Percentiles rank a stretch among this genome's conserved stretches.
These are phyloP conservation scores for Arthrobotrys conoides DNA, from an alignment of 2,329 filamentous ascomycete genomes.

Conservation along the genomic window DNA sequence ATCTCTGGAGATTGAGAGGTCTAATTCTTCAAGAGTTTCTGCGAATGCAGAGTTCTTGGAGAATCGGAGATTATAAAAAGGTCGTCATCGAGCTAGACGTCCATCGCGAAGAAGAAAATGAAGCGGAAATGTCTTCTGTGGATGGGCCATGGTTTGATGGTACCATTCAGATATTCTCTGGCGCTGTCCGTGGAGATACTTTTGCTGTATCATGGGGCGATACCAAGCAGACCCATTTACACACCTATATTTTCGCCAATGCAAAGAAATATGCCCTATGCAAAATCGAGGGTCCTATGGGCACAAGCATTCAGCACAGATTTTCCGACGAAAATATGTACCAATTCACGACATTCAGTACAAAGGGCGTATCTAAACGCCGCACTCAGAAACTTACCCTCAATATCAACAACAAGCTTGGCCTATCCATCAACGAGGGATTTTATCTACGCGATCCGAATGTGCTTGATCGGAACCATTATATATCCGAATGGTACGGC, in stretches of 20 bases:
- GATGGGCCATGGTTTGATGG: conserved; percentile 28
- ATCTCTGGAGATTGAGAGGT: conserved; percentile 43
- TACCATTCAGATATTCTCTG: conserved; percentile 26
- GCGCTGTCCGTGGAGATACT: conserved; percentile 35
- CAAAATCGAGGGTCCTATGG: conserved; percentile 13
- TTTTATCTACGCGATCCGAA: conserved; percentile 26
- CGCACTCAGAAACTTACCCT: not conserved
- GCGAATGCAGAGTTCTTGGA: conserved; percentile 52
- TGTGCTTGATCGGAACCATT: not conserved
- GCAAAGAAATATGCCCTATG: conserved; percentile 7
- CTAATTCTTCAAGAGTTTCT: conserved; percentile 38
- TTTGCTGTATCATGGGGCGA: conserved; percentile 38
- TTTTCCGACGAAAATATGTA: conserved; percentile 2
- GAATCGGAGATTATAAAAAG: conserved; percentile 46
- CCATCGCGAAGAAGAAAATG: not conserved
- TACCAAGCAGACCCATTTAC: not conserved
- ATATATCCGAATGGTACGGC: not conserved
- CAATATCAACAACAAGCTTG: conserved; percentile 18
- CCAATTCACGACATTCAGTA: not conserved
- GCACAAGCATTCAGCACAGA: not conserved
- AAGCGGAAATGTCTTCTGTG: not conserved
- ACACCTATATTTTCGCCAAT: conserved; percentile 25
- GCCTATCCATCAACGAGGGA: conserved; percentile 43
- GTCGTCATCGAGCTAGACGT: conserved; percentile 30
- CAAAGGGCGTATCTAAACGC: not conserved